These are phyloP conservation scores for Tetrapisispora fleetii DNA, from an alignment of 805 yeast species.

Conservation along the genomic window DNA sequence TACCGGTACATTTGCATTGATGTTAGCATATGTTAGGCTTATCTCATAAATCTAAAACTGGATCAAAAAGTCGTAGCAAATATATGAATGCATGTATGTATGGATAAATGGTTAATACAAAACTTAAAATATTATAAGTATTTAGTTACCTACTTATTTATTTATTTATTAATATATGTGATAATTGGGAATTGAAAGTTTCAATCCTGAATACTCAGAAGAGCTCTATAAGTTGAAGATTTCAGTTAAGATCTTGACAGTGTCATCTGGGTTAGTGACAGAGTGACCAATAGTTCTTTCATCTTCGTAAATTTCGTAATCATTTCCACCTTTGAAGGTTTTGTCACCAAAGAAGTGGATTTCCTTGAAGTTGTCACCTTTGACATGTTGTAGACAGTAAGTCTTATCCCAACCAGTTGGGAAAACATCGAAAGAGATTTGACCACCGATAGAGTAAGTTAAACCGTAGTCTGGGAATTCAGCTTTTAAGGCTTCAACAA, in stretches of 20 bases:
- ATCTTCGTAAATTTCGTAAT: constrained; percentile 91
- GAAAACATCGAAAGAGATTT: constrained; percentile 97
- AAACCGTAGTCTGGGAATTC: constrained; percentile 75
- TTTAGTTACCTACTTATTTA: background rate
- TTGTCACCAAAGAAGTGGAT: constrained; percentile 99
- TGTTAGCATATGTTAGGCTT: constrained; percentile 82
- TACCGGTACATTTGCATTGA: constrained; percentile 94
- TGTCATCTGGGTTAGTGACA: constrained; percentile 82
- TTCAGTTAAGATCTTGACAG: constrained; percentile 76
- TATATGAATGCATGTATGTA: background rate
- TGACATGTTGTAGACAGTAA: constrained; percentile 90
- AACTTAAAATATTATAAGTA: background rate
- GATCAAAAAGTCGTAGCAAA: background rate
- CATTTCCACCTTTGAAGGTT: constrained; percentile 95
- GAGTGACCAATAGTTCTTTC: constrained; percentile 93
- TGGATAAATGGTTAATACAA: background rate
- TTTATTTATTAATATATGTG: background rate
- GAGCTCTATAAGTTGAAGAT: constrained; percentile 39
- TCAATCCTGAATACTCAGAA: background rate
- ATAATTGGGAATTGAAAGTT: background rate
- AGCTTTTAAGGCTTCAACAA: constrained; percentile 77
- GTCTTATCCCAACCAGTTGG: constrained; percentile 99
- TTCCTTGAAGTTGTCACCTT: constrained; percentile 67
- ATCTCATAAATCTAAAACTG: background rate
- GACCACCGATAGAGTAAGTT: constrained; percentile 98